Evolutionary conservation across 495 filamentous ascomycete genomes (phyloP).

Genomic region (Collariella sp.): DNA sequence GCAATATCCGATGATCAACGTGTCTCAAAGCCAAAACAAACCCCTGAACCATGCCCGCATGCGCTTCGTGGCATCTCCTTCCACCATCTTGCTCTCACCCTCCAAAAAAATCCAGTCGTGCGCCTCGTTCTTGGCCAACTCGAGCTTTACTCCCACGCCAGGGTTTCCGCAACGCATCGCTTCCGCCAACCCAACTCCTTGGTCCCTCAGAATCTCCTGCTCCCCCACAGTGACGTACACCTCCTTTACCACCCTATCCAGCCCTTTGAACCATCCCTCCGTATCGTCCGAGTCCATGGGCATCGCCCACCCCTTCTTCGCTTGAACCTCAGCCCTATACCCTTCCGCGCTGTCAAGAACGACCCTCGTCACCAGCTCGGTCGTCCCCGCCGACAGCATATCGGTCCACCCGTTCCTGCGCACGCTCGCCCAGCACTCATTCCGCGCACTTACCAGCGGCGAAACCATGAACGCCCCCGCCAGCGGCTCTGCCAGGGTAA

Average conservation of each 20-base stretch:
- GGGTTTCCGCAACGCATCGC: slow-evolving; percentile 7
- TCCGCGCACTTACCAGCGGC: slow-evolving; percentile 18
- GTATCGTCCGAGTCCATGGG: slow-evolving; percentile 18
- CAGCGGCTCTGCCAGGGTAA: slow-evolving; percentile 13
- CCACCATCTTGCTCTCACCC: slow-evolving; percentile 2
- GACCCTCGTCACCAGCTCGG: not conserved
- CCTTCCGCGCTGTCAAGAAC: not conserved
- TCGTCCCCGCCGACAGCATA: slow-evolving; percentile 18
- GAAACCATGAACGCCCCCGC: slow-evolving; percentile 25
- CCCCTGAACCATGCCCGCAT: slow-evolving; percentile 19
- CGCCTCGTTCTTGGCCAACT: slow-evolving; percentile 12
- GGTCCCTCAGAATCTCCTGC: slow-evolving; percentile 20
- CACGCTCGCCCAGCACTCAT: slow-evolving; percentile 6
- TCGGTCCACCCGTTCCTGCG: slow-evolving; percentile 20
- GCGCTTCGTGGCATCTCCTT: slow-evolving; percentile 17
- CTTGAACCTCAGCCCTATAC: slow-evolving; percentile 6
- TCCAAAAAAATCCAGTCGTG: slow-evolving; percentile 25
- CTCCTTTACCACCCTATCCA: slow-evolving; percentile 8
- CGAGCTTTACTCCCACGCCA: slow-evolving; percentile 10
- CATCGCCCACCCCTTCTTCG: slow-evolving; percentile 20
- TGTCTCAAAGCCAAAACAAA: slow-evolving; percentile 2
- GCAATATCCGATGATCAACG: not conserved
- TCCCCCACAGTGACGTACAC: slow-evolving; percentile 21
- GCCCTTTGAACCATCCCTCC: slow-evolving; percentile 18
- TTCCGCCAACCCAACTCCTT: slow-evolving; percentile 13